These are phyloP conservation scores for Hyaloperonospora brassicae DNA, from an alignment of 352 stramenopile species.

Conservation along the genomic window DNA sequence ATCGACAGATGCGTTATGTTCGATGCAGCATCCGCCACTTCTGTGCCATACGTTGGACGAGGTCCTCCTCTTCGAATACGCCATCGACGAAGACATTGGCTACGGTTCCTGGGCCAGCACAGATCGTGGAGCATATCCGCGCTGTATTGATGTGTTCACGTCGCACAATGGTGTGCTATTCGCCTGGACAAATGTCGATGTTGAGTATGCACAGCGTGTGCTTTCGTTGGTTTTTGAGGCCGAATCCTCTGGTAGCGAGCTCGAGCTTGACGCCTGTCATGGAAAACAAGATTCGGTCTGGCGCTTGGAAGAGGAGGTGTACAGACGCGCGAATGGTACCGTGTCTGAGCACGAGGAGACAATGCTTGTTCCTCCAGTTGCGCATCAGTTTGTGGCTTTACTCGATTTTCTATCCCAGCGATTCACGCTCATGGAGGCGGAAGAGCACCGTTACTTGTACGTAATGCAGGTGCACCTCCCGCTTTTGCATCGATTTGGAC, in stretches of 20 bases:
- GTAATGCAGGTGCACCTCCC: constrained; percentile 58
- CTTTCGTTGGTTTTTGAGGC: constrained; percentile 22
- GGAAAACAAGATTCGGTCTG: constrained; percentile 15
- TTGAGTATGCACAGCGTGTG: constrained; percentile 41
- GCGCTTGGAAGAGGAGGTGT: constrained; percentile 14
- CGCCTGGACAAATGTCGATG: constrained; percentile 54
- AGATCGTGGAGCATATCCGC: constrained; percentile 36
- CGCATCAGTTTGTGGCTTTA: constrained; percentile 36
- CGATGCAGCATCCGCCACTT: constrained; percentile 28
- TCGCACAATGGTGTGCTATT: constrained; percentile 42
- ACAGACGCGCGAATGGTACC: neutral
- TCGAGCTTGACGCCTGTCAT: constrained; percentile 3
- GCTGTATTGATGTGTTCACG: constrained; percentile 59
- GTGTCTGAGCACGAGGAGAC: constrained; percentile 4
- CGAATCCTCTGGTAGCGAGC: constrained; percentile 4
- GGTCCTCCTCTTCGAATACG: constrained; percentile 62
- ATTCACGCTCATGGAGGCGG: constrained; percentile 51
- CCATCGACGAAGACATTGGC: constrained; percentile 49
- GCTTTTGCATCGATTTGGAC: constrained; percentile 34
- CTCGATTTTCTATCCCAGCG: constrained; percentile 64
- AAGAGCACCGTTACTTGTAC: constrained; percentile 71
- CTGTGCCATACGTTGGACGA: constrained; percentile 74
- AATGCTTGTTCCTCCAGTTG: constrained; percentile 22
- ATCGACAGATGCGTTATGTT: neutral
- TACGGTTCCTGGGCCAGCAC: constrained; percentile 46